Conservation (phyloP, 2,329 filamentous ascomycete genomes). For the Trichoderma citrinoviride region DNA sequence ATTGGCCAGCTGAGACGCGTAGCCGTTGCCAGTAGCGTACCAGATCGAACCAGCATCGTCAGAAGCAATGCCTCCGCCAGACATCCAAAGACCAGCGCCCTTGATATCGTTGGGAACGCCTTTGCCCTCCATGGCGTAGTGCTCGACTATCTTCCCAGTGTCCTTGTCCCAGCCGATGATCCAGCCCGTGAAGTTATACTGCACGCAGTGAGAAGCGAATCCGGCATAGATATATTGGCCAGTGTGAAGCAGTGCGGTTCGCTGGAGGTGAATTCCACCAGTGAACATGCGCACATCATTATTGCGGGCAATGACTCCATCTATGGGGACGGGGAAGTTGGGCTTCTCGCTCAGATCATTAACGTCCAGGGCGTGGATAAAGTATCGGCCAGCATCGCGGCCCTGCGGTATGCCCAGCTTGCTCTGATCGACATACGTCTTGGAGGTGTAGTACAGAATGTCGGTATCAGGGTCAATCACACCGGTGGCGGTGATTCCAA, state of each 20-base stretch:
- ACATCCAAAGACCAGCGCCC: conserved; percentile 47
- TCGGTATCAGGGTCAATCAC: conserved; percentile 46
- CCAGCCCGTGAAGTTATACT: conserved; percentile 55
- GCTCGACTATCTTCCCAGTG: conserved; percentile 38
- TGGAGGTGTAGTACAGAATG: conserved; percentile 44
- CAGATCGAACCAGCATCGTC: conserved; percentile 42
- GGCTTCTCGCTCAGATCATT: conserved; percentile 39
- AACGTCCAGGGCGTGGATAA: conserved; percentile 39
- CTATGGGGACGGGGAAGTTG: conserved; percentile 48
- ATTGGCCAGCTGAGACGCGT: conserved; percentile 40
- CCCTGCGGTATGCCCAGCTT: conserved; percentile 34
- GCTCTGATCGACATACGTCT: conserved; percentile 41
- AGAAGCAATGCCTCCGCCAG: conserved; percentile 40
- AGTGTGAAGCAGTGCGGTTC: conserved; percentile 46
- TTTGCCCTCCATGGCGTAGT: conserved; percentile 42
- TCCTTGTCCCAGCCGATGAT: conserved; percentile 49
- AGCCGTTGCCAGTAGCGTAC: conserved; percentile 41
- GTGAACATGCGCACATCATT: conserved; percentile 48
- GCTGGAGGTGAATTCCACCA: conserved; percentile 52
- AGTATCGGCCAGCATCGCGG: conserved; percentile 36
- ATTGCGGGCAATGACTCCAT: conserved; percentile 47
- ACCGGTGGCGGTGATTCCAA: conserved; percentile 47
- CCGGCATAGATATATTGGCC: conserved; percentile 50
- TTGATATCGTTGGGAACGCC: conserved; percentile 38
- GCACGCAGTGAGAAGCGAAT: conserved; percentile 55